Conservation (phyloP, 225 moss, liverwort and hornwort species). For the Pseudoscleropodium purum region DNA sequence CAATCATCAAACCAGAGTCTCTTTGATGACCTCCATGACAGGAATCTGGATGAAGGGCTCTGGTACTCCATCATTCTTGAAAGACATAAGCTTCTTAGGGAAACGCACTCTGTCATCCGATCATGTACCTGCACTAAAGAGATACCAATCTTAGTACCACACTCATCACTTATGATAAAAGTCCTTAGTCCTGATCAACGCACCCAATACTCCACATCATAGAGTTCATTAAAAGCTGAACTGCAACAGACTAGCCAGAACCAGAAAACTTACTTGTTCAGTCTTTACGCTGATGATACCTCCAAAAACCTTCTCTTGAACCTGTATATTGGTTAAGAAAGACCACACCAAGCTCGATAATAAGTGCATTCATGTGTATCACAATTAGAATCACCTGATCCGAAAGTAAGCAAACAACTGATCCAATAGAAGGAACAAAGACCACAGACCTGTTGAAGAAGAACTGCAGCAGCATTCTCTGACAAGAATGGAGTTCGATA, state of each 20-base stretch:
- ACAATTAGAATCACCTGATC: not conserved
- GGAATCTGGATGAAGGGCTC: conserved; percentile 77
- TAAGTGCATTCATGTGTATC: not conserved
- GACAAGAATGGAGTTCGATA: conserved; percentile 76
- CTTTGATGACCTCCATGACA: conserved; percentile 66
- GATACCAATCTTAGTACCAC: not conserved
- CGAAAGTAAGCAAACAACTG: not conserved
- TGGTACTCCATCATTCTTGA: conserved; percentile 67
- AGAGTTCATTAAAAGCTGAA: not conserved
- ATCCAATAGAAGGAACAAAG: not conserved
- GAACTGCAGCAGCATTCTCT: conserved; percentile 57
- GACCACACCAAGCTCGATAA: not conserved
- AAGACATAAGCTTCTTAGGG: conserved; percentile 47
- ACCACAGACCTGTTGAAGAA: conserved; percentile 56
- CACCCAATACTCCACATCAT: not conserved
- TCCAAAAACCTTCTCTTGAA: conserved; percentile 56
- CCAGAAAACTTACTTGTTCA: conserved; percentile 22
- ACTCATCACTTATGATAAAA: not conserved
- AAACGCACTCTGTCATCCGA: conserved; percentile 96
- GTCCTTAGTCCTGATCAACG: not conserved
- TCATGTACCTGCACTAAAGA: conserved; percentile 66
- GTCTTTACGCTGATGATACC: conserved; percentile 57
- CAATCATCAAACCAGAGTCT: not conserved
- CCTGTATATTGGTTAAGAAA: conserved; percentile 27
- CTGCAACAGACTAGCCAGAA: not conserved